Evolutionary conservation across 441 rosid species (phyloP).

Genomic region (Hypseocharis bilobata): DNA sequence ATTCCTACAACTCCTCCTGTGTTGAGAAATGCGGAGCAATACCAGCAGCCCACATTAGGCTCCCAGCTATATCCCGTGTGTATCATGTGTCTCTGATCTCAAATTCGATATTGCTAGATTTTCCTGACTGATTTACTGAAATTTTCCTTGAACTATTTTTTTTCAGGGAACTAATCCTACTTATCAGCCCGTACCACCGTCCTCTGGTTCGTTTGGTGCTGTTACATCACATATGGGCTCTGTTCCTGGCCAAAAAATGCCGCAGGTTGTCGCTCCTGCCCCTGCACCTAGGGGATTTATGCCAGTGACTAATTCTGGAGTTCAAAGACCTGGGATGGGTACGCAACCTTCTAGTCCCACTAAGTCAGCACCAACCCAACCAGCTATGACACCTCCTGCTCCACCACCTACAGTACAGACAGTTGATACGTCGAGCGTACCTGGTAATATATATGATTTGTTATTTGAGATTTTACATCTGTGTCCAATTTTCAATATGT

Average conservation of each 20-base stretch:
- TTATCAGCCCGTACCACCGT: conserved; percentile 48
- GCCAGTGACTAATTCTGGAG: conserved; percentile 48
- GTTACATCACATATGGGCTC: conserved; percentile 31
- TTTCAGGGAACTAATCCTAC: conserved; percentile 53
- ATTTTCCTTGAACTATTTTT: conserved; percentile 19
- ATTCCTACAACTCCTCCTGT: conserved; percentile 72
- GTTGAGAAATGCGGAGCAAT: conserved; percentile 73
- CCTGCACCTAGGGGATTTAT: conserved; percentile 55
- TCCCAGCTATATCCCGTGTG: conserved; percentile 80
- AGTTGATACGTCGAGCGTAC: conserved; percentile 76
- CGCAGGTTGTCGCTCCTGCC: conserved; percentile 50
- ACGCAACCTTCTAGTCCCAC: conserved; percentile 72
- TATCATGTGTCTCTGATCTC: conserved; percentile 17
- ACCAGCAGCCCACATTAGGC: conserved; percentile 68
- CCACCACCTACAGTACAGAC: conserved; percentile 89
- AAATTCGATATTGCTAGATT: conserved; percentile 12
- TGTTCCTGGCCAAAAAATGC: conserved; percentile 47
- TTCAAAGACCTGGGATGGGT: conserved; percentile 58
- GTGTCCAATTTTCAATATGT: too few species aligned
- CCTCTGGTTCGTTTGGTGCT: conserved; percentile 38
- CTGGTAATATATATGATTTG: conserved; percentile 45
- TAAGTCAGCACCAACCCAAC: conserved; percentile 45
- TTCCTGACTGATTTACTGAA: conserved; percentile 15
- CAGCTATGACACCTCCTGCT: conserved; percentile 54
- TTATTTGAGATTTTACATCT: background rate